A percentile compares a stretch with the other conserved stretches of the same genome.
Conservation (phyloP, 2,329 filamentous ascomycete genomes). For the Penicillium crustosum region DNA sequence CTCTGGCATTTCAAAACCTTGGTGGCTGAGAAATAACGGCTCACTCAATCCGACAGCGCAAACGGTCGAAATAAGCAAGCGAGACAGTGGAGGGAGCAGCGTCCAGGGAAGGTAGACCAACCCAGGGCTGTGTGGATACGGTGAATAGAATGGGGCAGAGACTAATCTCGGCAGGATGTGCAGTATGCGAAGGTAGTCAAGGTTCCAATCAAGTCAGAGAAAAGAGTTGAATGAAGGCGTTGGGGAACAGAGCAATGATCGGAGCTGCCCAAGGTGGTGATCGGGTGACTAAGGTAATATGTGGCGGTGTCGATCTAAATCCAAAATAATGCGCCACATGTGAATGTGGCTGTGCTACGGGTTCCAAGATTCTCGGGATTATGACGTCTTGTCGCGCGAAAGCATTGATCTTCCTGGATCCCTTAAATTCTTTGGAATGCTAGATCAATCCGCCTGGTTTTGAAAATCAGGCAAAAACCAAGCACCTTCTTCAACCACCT, state of each 20-base stretch:
- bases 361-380: slow-evolving; percentile 19
- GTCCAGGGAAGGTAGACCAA: slow-evolving; percentile 26
- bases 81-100: slow-evolving; percentile 23
- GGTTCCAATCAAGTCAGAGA: neutral
- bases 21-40: slow-evolving; percentile 23
- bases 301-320: slow-evolving; percentile 13
- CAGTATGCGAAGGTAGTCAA: neutral
- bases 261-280: slow-evolving; percentile 20
- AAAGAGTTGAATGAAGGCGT: slow-evolving; percentile 4
- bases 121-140: slow-evolving; percentile 8
- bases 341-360: slow-evolving; percentile 14
- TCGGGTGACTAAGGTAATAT: slow-evolving; percentile 20
- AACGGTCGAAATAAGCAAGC: slow-evolving; percentile 20
- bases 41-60: slow-evolving; percentile 24
- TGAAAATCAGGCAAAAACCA: neutral
- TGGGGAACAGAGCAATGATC: slow-evolving; percentile 10
- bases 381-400: slow-evolving; percentile 24
- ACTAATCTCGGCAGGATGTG: neutral
- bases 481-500: neutral
- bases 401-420: neutral
- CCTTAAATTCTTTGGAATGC: slow-evolving; percentile 2
- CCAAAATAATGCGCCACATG: slow-evolving; percentile 13
- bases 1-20: slow-evolving; percentile 59
- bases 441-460: slow-evolving; percentile 8
- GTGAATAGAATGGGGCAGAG: slow-evolving; percentile 4